Conservation (phyloP, 805 yeast genomes). For the Isabelozyma pseudorhagii region DNA sequence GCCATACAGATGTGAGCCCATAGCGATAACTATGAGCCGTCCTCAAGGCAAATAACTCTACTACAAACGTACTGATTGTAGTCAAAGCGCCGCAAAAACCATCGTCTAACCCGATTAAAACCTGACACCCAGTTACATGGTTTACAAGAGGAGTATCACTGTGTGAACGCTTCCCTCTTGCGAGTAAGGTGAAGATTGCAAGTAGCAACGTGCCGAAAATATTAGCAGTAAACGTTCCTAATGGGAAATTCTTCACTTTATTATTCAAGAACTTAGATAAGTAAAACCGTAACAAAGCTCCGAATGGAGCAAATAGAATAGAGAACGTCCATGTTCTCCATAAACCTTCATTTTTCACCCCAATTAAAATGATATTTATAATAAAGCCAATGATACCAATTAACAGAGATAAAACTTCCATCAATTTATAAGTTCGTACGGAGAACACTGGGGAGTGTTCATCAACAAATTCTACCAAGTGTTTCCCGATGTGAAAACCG, state of each 20-base stretch:
- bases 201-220: conserved; percentile 43
- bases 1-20: conserved; percentile 43
- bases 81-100: conserved; percentile 74
- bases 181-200: conserved; percentile 40
- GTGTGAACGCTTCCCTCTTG: conserved; percentile 37
- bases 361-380: conserved; percentile 40
- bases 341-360: conserved; percentile 25
- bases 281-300: conserved; percentile 57
- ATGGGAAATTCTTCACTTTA: conserved; percentile 44
- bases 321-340: conserved; percentile 74
- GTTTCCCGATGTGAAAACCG: conserved; percentile 59
- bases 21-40: conserved; percentile 46
- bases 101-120: conserved; percentile 50
- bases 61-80: conserved; percentile 75
- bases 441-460: conserved; percentile 10
- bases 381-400: conserved; percentile 24
- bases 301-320: conserved; percentile 68
- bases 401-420: conserved; percentile 11
- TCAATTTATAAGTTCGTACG: conserved; percentile 16
- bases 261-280: conserved; percentile 51
- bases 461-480: conserved; percentile 33
- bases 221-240: conserved; percentile 51
- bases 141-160: conserved; percentile 24
- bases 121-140: conserved; percentile 42
- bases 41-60: conserved; percentile 48